Conservation (phyloP, 805 yeast genomes). For the Wickerhamiella dianesei region DNA sequence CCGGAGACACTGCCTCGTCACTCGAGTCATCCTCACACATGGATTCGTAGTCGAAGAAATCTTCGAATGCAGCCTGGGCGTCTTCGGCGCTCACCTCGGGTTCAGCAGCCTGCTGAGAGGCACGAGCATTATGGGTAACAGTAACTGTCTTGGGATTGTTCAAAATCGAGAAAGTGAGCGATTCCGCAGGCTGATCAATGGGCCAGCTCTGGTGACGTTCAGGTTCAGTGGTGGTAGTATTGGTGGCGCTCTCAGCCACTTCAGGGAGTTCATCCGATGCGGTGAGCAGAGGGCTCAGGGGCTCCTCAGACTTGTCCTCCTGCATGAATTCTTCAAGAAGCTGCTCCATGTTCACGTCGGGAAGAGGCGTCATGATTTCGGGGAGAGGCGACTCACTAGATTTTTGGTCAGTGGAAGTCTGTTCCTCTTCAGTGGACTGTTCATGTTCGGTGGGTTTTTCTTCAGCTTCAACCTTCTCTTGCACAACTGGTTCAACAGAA, state of each 20-base stretch:
- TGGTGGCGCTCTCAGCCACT: not conserved
- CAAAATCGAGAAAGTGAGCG: slow-evolving; percentile 19
- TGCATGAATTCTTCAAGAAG: not conserved
- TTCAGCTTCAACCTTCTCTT: too few species aligned
- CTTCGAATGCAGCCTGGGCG: slow-evolving; percentile 12
- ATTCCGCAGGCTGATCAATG: slow-evolving; percentile 17
- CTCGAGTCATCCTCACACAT: slow-evolving; percentile 11
- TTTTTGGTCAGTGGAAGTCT: too few species aligned
- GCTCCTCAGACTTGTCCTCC: not conserved
- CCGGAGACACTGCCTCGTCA: not conserved
- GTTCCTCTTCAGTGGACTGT: too few species aligned
- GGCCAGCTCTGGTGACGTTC: slow-evolving; percentile 14
- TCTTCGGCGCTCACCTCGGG: not conserved
- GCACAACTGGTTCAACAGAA: too few species aligned
- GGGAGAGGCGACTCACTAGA: too few species aligned
- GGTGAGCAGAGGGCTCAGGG: not conserved
- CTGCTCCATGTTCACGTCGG: not conserved
- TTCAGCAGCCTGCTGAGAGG: not conserved
- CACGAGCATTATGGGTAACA: not conserved
- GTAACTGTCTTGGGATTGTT: slow-evolving; percentile 2
- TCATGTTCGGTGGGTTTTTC: too few species aligned
- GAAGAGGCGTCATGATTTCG: slow-evolving; percentile 1
- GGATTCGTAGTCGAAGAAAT: slow-evolving; percentile 19
- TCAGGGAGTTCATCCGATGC: not conserved
- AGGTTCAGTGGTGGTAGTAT: not conserved